Percentiles rank a stretch among this genome's conserved stretches.
phyloP scores from a whole-genome alignment of 345 rosid genomes.

The Sisymbrium irio region DNA sequence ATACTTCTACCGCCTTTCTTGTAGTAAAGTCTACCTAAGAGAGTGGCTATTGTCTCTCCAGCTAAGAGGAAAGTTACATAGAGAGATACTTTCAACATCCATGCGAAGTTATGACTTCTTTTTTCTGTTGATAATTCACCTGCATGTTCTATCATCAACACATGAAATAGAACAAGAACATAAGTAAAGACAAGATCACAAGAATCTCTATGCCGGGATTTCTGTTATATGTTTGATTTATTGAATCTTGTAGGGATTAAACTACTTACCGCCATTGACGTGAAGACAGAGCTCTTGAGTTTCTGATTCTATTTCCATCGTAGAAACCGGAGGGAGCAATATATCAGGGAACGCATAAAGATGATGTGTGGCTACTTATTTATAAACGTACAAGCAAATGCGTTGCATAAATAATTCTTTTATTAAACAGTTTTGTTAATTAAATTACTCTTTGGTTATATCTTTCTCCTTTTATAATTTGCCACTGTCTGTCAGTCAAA shows the following conservation, averaged over 20 bases:
- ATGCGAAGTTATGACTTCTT: slow-evolving; percentile 15
- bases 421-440: neutral
- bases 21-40: slow-evolving; percentile 52
- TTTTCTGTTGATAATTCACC: neutral
- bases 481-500: no score
- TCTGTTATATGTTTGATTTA: neutral
- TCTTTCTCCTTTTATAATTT: no score
- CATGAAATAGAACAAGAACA: slow-evolving; percentile 13
- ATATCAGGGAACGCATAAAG: slow-evolving; percentile 14
- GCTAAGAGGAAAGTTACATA: slow-evolving; percentile 33
- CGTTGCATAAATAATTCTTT: neutral
- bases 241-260: neutral
- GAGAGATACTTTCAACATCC: slow-evolving; percentile 32
- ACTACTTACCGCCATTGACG: slow-evolving; percentile 22
- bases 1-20: slow-evolving; percentile 52
- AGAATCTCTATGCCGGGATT: neutral
- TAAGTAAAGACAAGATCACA: neutral
- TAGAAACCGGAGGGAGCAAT: neutral
- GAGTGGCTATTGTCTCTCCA: slow-evolving; percentile 42
- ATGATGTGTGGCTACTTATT: slow-evolving; percentile 18
- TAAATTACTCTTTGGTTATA: no score
- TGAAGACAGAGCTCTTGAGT: slow-evolving; percentile 29
- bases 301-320: slow-evolving; percentile 27
- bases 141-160: slow-evolving; percentile 13
- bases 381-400: neutral